These are phyloP conservation scores for Glonium stellatum DNA, from an alignment of 495 filamentous ascomycete genomes.

Conservation along the genomic window DNA sequence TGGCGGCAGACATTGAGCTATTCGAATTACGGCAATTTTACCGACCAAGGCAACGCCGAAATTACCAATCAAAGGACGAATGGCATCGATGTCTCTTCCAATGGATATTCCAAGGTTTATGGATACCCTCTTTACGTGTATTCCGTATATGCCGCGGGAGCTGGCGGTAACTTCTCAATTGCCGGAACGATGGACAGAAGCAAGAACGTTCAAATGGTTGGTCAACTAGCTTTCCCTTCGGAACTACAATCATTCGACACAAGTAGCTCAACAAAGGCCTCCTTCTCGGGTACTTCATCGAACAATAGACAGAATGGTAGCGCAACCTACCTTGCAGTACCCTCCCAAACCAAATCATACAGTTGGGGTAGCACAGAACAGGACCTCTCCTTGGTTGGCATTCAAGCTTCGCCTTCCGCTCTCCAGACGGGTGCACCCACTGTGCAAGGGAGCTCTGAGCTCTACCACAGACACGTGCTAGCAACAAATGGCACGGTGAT, in stretches of 20 bases:
- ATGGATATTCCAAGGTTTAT: slow-evolving; percentile 45
- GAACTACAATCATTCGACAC: slow-evolving; percentile 43
- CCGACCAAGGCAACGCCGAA: slow-evolving; percentile 54
- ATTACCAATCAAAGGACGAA: slow-evolving; percentile 53
- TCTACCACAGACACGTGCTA: slow-evolving; percentile 46
- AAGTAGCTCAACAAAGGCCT: neutral
- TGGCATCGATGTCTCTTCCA: slow-evolving; percentile 50
- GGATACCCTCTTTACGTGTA: slow-evolving; percentile 59
- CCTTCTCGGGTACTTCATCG: slow-evolving; percentile 41
- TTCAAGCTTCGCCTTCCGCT: slow-evolving; percentile 16
- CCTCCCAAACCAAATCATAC: slow-evolving; percentile 41
- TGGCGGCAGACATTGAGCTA: slow-evolving; percentile 56
- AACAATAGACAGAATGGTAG: slow-evolving; percentile 50
- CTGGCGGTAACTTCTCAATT: slow-evolving; percentile 50
- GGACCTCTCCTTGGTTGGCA: slow-evolving; percentile 45
- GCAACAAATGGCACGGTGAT: slow-evolving; percentile 48
- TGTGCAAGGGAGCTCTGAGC: slow-evolving; percentile 11
- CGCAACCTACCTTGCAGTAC: slow-evolving; percentile 45
- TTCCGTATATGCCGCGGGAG: slow-evolving; percentile 41
- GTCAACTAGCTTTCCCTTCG: slow-evolving; percentile 54
- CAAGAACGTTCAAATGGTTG: slow-evolving; percentile 47
- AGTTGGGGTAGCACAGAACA: slow-evolving; percentile 51
- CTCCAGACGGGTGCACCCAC: slow-evolving; percentile 3
- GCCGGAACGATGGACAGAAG: slow-evolving; percentile 53
- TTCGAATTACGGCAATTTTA: slow-evolving; percentile 52